Base-by-base conservation (phyloP, 306 rosid genomes). In the Myrica gale region DNA sequence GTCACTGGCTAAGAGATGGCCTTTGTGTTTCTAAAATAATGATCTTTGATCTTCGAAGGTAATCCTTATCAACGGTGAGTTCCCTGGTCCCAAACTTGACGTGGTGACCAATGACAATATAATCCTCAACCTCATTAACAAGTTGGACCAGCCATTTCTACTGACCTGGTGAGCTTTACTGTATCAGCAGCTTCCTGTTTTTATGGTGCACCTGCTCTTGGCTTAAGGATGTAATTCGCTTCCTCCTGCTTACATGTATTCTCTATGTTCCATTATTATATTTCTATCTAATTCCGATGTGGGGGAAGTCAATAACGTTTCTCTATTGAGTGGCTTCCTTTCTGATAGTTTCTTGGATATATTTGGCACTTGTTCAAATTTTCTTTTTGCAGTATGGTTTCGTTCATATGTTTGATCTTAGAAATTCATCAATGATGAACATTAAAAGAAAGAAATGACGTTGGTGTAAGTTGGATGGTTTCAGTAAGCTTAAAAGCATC, bases 71-170 rank as follows among this genome's bases (percentile, higher is more conserved):
- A 92, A 95, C 76, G 96, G 93, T 44, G 90, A 92, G 75, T 92
- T 95, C 84, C 99, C 99, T 67, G 99, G 99, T n/a, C 99, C 99
- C 61, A 87, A 76, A 78, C 92, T 95, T 69, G 97, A 95, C 26
- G 88, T 92, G 58, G 91, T 95, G 42, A 95, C 97, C 69, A 95
- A 95, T 76, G 86, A 95, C 81, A 95, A 92, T 70, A 89, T 95
- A 7, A 75, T 92, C 82, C 97, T 95, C 78, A 90, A 95, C 84
- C 97, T 95, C 44, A 65, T 95, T 72, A 95, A 95, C 91, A 91
- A 88, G 90, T 86, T 93, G n/a, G 96, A 91, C 61, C 89, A 93
- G 71, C 97, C 98, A 54, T 90, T 90, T 81, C 79, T 93, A 51
- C 83, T 93, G 19, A 93, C 98, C 46, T 93, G 98, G 99, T 92